These are phyloP conservation scores for Russula vinacea DNA, from an alignment of 768 basidiomycete species.

Conservation along the genomic window DNA sequence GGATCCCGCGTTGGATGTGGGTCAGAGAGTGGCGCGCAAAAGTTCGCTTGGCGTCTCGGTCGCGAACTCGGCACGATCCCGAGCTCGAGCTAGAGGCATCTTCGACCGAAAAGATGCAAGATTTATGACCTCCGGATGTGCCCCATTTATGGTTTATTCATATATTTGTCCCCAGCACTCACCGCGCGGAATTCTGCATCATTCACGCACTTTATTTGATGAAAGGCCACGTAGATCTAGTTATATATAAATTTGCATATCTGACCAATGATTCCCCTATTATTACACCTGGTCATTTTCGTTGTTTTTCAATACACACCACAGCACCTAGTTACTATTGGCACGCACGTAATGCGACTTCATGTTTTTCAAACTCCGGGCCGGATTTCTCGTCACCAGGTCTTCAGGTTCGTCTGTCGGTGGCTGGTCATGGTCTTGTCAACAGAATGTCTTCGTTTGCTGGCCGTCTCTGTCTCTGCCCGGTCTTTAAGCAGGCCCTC, in stretches of 20 bases:
- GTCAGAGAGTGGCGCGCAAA: slow-evolving; percentile 66
- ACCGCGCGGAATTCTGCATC: slow-evolving; percentile 18
- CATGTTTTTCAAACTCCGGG: neutral
- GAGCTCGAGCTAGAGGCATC: slow-evolving; percentile 22
- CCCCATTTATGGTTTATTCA: slow-evolving; percentile 20
- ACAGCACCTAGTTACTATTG: slow-evolving; percentile 14
- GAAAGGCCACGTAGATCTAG: slow-evolving; percentile 24
- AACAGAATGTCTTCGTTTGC: neutral
- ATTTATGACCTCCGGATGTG: slow-evolving; percentile 14
- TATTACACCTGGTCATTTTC: slow-evolving; percentile 20
- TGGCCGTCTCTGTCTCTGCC: neutral
- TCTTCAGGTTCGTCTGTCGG: neutral
- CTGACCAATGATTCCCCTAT: slow-evolving; percentile 26
- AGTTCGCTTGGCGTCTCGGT: slow-evolving; percentile 53
- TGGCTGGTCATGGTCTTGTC: neutral
- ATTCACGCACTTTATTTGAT: slow-evolving; percentile 16
- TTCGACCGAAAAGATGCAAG: slow-evolving; percentile 19
- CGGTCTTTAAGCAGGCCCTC: neutral
- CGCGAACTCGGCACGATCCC: slow-evolving; percentile 40
- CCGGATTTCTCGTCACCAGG: neutral
- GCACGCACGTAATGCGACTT: slow-evolving; percentile 14
- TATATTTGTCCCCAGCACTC: slow-evolving; percentile 19
- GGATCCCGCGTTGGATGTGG: slow-evolving; percentile 54
- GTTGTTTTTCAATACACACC: slow-evolving; percentile 7
- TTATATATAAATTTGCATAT: slow-evolving; percentile 27